Percentiles rank a stretch among this genome's conserved stretches.
Conservation (phyloP, 176 grass and related monocot species). For the Poa annua region DNA sequence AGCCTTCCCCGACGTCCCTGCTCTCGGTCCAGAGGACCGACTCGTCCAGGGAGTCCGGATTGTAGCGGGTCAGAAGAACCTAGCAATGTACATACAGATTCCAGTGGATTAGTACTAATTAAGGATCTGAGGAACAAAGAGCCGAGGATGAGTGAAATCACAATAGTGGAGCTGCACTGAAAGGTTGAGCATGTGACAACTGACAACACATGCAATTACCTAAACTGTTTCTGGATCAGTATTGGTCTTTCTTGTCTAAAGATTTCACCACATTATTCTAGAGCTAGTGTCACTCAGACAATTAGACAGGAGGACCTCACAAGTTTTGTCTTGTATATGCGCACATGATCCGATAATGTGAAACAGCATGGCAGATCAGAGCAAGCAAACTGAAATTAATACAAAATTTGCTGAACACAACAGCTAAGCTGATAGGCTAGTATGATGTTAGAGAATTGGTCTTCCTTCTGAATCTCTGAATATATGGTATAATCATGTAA, state of each 20-base stretch:
- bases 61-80: slow-evolving; percentile 58
- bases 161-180: neutral
- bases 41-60: slow-evolving; percentile 64
- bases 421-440: too few species aligned
- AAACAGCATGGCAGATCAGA: neutral
- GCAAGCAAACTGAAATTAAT: neutral
- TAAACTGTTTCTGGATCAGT: neutral
- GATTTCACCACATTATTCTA: neutral
- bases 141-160: neutral
- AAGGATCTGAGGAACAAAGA: slow-evolving; percentile 8
- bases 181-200: neutral
- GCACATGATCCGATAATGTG: neutral
- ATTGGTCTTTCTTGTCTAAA: neutral
- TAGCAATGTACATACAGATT: neutral
- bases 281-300: neutral
- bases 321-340: too few species aligned
- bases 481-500: too few species aligned
- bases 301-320: too few species aligned
- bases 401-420: neutral
- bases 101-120: neutral
- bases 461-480: too few species aligned
- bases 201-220: neutral
- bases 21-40: slow-evolving; percentile 79
- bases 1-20: slow-evolving; percentile 61
- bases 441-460: too few species aligned